Base-by-base conservation (phyloP, 2,329 filamentous ascomycete genomes). In the Didymella pomorum region DNA sequence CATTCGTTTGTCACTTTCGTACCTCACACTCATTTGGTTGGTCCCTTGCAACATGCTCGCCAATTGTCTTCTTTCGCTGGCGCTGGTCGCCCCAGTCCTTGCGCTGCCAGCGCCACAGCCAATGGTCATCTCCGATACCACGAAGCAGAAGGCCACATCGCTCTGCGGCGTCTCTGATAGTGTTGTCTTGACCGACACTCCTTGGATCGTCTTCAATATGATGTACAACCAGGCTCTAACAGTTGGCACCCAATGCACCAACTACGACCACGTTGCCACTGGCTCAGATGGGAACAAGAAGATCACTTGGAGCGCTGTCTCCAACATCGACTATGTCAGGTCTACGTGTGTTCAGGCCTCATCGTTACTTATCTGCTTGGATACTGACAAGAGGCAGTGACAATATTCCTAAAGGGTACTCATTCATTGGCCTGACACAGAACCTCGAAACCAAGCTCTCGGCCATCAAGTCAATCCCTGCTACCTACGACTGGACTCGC, bases 121-220 rank as follows among this genome's bases (percentile, higher is more conserved):
- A 33, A 52, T 64, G 28, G 59, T 61, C 23, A 52, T 66, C 26
- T 61, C 61, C 6, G 55, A 64, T 35, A 62, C 63, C 6, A 52
- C 53, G 8, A 60, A 52, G 25, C 65, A 67, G 49, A 45, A 56
- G 25, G 56, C 65, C 1, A 64, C 62, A 16, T 57, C 60, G 20
- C 59, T 66, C 10, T 68, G 65, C 14, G 63, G 62, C 3, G 56
- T 50, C 6, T 56, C 60, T 10, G 58, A 64, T n/a, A 66, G 63
- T 37, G 45, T 68, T 23, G 63, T 80, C 49, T 67, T 81, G 25
- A 66, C 69, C 11, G 71, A 73, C 48, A 79, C 78, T 0, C 78
- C 77, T 9, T 80, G 78, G 78, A 80, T 81, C 41, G 78, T 81
- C 16, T 80, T 73, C 65, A 79, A 78, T 62, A 81, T 81, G 78